Conservation (phyloP, 202 grass and related monocot species). For the Setaria italica region DNA sequence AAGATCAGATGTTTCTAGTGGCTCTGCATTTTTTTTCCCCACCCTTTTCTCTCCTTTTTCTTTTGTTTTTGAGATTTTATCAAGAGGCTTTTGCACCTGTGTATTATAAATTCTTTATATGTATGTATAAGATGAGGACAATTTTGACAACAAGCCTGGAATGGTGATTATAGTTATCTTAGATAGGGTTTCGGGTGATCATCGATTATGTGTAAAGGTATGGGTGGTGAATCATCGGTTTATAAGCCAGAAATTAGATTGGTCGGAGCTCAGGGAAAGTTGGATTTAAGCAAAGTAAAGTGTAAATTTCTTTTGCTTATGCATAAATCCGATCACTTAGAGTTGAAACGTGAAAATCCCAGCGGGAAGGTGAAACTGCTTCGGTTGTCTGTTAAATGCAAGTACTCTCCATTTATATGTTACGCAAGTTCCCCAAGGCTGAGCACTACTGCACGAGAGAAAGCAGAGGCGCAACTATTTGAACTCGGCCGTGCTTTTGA, state of each 20-base stretch:
- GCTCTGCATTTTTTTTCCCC: not conserved
- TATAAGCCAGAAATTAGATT: not conserved
- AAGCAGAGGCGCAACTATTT: not conserved
- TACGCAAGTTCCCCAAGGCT: not conserved
- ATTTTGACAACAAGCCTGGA: conserved; percentile 43
- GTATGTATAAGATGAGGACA: conserved; percentile 54
- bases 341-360: not conserved
- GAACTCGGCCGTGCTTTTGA: not conserved
- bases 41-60: not conserved
- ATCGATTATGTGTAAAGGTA: too few species aligned
- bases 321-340: not conserved
- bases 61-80: not conserved
- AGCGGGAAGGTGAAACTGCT: not conserved
- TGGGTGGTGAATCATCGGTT: not conserved
- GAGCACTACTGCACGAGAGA: not conserved
- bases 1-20: conserved; percentile 43
- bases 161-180: not conserved
- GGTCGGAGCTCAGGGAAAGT: not conserved
- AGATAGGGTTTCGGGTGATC: not conserved
- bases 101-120: conserved; percentile 45
- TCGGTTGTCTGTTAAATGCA: not conserved
- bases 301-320: not conserved
- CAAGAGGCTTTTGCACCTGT: not conserved
- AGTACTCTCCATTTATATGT: not conserved
- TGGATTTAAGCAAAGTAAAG: not conserved